Evolutionary conservation across 305 asterid genomes (phyloP), one percentile per base, ranked within the genome.

Genomic region (Salvia sclarea): DNA sequence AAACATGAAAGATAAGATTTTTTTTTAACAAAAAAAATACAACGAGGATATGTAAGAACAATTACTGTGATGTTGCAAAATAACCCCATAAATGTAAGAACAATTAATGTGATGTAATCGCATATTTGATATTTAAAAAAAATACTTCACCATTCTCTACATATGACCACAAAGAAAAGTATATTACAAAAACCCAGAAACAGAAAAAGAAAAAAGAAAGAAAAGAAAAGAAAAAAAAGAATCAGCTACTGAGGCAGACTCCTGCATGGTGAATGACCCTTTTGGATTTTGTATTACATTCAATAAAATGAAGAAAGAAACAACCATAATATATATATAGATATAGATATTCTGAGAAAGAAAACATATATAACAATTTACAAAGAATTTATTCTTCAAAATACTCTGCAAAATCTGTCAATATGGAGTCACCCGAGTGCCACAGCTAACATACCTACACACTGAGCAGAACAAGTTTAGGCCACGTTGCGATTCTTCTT

Each of bases 401-500:
- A 70, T 54, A 30, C 71, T 71, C 76, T 71, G 78, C 75, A 78
- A 78, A 77, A 81, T 61, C 72, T 71, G 70, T 66, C 25, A 25
- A 43, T 54, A 48, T 61, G 73, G 68, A 37, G 62, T 57, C 64
- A 66, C 38, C 38, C 16, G 59, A 62, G 64, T 53, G 61, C 69
- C 56, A 40, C 7, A 45, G 66, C 63, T 75, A 64, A 72, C 69
- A 64, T 68, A 72, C 53, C 70, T 68, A 73, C 68, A 53, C 59
- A 75, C 70, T 12, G 28, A 13, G 54, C 37, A 13, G 56, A 68
- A 50, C 57, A 52, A 28, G 72, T 43, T 66, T 61, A 35, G 18
- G 61, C 54, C 5, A 16, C 25, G 35, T 64, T 57, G 28, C 53
- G 66, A 70, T 75, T 81, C 87, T 72, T 82, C 73, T 75, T 90